These are phyloP conservation scores for Helenozyma rhizophorensis DNA, from an alignment of 805 yeast genomes.

Conservation along the genomic window DNA sequence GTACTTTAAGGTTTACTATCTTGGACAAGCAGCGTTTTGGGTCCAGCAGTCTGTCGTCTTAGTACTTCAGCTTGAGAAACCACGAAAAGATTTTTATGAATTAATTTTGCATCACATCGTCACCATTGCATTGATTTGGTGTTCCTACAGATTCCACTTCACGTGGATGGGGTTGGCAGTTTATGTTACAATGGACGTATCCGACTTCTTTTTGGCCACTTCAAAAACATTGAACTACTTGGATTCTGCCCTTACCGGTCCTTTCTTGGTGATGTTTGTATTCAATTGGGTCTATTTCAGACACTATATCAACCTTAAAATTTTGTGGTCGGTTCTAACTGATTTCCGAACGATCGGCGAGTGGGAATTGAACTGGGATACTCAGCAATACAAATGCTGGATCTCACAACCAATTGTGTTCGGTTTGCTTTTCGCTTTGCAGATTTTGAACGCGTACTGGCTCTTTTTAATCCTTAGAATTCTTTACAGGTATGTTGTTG, in stretches of 20 bases:
- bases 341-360: constrained; percentile 86
- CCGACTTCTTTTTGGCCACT: constrained; percentile 80
- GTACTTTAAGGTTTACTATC: constrained; percentile 73
- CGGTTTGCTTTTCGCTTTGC: constrained; percentile 69
- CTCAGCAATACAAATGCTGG: constrained; percentile 95
- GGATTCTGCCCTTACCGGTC: constrained; percentile 58
- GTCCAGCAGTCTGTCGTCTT: constrained; percentile 88
- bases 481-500: constrained; percentile 56
- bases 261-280: constrained; percentile 67
- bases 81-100: constrained; percentile 90
- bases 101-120: constrained; percentile 89
- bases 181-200: constrained; percentile 92
- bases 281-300: constrained; percentile 82
- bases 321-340: constrained; percentile 80
- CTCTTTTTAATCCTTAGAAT: constrained; percentile 75
- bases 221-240: constrained; percentile 88
- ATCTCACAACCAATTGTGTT: constrained; percentile 91
- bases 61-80: constrained; percentile 82
- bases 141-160: constrained; percentile 90
- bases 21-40: constrained; percentile 97
- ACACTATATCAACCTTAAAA: constrained; percentile 76
- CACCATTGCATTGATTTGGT: constrained; percentile 81
- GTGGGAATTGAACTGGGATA: constrained; percentile 72
- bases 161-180: constrained; percentile 92
- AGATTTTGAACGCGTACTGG: constrained; percentile 87